Conservation (phyloP, 495 filamentous ascomycete genomes). For the Penicillium turbatum region DNA sequence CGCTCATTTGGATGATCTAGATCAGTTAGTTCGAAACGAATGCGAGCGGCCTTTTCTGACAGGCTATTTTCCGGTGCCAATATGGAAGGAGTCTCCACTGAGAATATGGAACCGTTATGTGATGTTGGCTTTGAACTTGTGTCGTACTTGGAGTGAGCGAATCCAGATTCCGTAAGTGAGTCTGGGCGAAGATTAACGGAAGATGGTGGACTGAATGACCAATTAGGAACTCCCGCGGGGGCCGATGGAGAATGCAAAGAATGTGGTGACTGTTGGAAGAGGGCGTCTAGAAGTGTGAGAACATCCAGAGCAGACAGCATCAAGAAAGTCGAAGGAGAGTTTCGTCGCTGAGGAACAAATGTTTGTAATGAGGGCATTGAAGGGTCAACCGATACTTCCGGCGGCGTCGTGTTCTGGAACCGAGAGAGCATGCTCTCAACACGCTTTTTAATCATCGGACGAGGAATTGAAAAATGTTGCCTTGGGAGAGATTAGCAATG, state of each 20-base stretch:
- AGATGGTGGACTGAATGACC: slow-evolving; percentile 7
- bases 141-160: slow-evolving; percentile 25
- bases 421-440: slow-evolving; percentile 71
- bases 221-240: slow-evolving; percentile 12
- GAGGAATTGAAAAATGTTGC: slow-evolving; percentile 38
- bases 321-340: slow-evolving; percentile 33
- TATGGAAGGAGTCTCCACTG: slow-evolving; percentile 28
- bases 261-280: slow-evolving; percentile 33
- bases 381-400: slow-evolving; percentile 3
- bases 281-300: slow-evolving; percentile 39
- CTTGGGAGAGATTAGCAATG: slow-evolving; percentile 22
- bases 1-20: slow-evolving; percentile 35
- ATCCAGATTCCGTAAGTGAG: slow-evolving; percentile 24
- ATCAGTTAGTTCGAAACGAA: slow-evolving; percentile 44
- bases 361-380: slow-evolving; percentile 1
- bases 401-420: slow-evolving; percentile 37
- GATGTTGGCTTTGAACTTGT: slow-evolving; percentile 15
- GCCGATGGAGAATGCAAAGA: slow-evolving; percentile 26
- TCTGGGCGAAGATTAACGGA: slow-evolving; percentile 13
- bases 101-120: slow-evolving; percentile 24
- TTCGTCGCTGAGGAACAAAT: slow-evolving; percentile 4
- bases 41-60: slow-evolving; percentile 36
- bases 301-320: slow-evolving; percentile 40
- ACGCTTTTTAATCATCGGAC: slow-evolving; percentile 61
- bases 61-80: slow-evolving; percentile 23